phyloP scores from a whole-genome alignment of 116 monocot species.

The Papilionanthe hybrid region DNA sequence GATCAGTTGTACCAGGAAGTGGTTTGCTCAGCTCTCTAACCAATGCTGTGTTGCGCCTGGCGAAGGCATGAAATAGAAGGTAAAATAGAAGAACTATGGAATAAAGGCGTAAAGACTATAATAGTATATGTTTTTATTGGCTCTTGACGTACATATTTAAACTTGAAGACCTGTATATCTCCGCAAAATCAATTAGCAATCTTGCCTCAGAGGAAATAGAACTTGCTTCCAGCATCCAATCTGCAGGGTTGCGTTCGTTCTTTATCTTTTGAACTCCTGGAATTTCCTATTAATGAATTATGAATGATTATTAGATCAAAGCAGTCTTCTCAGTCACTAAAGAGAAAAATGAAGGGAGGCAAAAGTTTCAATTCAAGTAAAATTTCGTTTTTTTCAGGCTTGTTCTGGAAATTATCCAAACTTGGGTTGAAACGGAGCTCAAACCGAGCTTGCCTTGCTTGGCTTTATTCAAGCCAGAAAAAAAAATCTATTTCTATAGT shows the following conservation, averaged over 20 bases:
- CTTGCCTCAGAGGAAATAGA: conserved; percentile 42
- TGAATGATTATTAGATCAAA: neutral
- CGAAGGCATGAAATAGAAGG: neutral
- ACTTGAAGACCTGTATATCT: conserved; percentile 45
- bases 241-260: conserved; percentile 69
- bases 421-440: too few relatives aligned
- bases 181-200: conserved; percentile 59
- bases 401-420: neutral
- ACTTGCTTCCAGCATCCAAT: conserved; percentile 93
- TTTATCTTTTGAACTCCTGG: conserved; percentile 62
- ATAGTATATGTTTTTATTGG: neutral
- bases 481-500: too few relatives aligned
- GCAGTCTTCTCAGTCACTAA: neutral
- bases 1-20: conserved; percentile 25
- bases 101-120: neutral
- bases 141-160: conserved; percentile 42
- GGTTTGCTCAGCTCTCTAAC: conserved; percentile 41
- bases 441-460: too few relatives aligned
- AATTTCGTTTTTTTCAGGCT: neutral
- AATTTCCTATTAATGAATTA: conserved; percentile 31
- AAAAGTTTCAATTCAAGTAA: conserved; percentile 18
- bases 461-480: too few relatives aligned
- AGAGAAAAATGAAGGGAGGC: neutral
- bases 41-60: conserved; percentile 42
- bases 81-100: neutral